Conservation (phyloP, 805 yeast genomes). For the Starmerella bacillaris region DNA sequence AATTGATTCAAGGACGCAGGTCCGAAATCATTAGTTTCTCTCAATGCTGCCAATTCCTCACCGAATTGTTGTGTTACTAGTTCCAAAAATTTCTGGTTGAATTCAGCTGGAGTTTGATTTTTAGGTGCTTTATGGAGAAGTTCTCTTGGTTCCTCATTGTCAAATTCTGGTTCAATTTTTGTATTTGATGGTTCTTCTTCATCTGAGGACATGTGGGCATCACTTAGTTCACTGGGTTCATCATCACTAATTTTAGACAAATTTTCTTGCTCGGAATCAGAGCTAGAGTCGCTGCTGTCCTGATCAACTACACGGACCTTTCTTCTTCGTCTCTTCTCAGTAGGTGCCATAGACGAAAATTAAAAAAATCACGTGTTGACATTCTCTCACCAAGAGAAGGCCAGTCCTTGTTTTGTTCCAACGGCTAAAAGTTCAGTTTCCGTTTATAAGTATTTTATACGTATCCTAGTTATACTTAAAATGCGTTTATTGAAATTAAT, state of each 20-base stretch:
- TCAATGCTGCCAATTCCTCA: slow-evolving; percentile 26
- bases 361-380: not conserved
- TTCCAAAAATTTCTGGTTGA: slow-evolving; percentile 27
- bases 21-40: slow-evolving; percentile 29
- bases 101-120: slow-evolving; percentile 6
- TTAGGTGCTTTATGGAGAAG: slow-evolving; percentile 14
- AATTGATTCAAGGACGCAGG: slow-evolving; percentile 21
- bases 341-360: slow-evolving; percentile 2
- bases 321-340: slow-evolving; percentile 18
- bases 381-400: no score
- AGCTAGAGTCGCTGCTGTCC: slow-evolving; percentile 12
- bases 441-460: no score
- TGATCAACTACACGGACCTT: slow-evolving; percentile 16
- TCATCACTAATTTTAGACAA: slow-evolving; percentile 13
- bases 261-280: slow-evolving; percentile 7
- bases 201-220: slow-evolving; percentile 8
- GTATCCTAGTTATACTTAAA: no score
- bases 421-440: no score
- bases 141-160: slow-evolving; percentile 11
- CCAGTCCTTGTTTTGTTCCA: no score
- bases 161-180: not conserved
- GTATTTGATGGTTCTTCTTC: slow-evolving; percentile 7
- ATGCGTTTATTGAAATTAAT: no score
- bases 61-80: slow-evolving; percentile 33
- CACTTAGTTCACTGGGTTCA: not conserved